Conservation (phyloP, 2,329 filamentous ascomycete genomes). For the Phaeosphaeria sp. region DNA sequence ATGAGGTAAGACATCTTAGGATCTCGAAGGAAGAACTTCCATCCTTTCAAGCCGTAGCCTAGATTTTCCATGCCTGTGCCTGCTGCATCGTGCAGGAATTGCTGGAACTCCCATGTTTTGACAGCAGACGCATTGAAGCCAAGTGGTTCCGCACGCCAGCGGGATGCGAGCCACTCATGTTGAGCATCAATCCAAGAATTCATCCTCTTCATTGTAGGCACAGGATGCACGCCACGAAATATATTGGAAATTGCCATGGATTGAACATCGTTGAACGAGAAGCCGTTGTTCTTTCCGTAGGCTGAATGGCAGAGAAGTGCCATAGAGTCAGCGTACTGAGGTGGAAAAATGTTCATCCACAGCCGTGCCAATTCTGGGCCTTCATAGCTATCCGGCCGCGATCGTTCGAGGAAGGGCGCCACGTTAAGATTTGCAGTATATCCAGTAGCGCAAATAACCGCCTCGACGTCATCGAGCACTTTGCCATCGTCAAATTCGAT, state of each 20-base stretch:
- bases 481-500: constrained; percentile 41
- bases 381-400: constrained; percentile 29
- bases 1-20: constrained; percentile 39
- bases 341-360: constrained; percentile 23
- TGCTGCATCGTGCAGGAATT: constrained; percentile 42
- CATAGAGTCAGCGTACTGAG: constrained; percentile 16
- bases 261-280: constrained; percentile 24
- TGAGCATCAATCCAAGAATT: constrained; percentile 12
- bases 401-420: constrained; percentile 27
- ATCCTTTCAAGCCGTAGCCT: constrained; percentile 39
- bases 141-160: constrained; percentile 12
- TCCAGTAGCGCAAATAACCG: constrained; percentile 47
- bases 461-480: constrained; percentile 39
- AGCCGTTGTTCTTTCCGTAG: constrained; percentile 24
- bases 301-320: constrained; percentile 20
- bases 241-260: constrained; percentile 22
- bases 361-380: constrained; percentile 29
- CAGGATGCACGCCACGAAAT: constrained; percentile 14
- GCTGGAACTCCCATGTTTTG: constrained; percentile 25
- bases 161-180: constrained; percentile 16
- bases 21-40: constrained; percentile 46
- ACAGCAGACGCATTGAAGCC: constrained; percentile 28
- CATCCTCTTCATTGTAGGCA: constrained; percentile 11
- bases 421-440: constrained; percentile 38
- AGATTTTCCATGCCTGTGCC: constrained; percentile 42